Base-by-base conservation (phyloP, 768 basidiomycete species). In the Mycena rosella region DNA sequence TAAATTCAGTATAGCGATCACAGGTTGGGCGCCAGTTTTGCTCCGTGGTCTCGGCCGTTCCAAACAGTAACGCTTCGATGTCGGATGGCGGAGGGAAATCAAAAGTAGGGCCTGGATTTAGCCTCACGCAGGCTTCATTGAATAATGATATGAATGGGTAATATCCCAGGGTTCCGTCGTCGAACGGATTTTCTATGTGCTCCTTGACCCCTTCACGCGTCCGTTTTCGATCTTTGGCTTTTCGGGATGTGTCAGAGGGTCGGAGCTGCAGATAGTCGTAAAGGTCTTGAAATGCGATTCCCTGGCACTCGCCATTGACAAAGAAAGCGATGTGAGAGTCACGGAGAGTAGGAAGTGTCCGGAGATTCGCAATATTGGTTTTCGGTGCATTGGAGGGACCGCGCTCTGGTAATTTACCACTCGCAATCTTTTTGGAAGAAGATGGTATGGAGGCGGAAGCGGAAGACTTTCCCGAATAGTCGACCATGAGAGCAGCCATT, bases 81-180 rank as follows among this genome's bases (percentile, higher is more conserved):
- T 96, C 91, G 10, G 84, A 79, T 2, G 94, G 94, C 3, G 96
- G 96, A 1, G 93, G 87, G 72, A 86, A 93, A 10, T 88, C 86
- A 73, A 96, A 99, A 67, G 91, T 77, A 0, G 98, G 98, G 0
- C 98, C 98, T 20, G 96, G 89, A 75, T 99, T 98, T 63, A 97
- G 84, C 52, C 78, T 85, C 15, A 96, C 92, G 65, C 89, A 88
- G 0, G 95, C 97, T 66, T 92, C 91, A 74, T 96, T 96, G 83
- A 95, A 99, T 40, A 97, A 83, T 5, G 95, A 97, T 70, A 98
- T 88, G 81, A 98, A 91, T 0, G 97, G 96, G 77, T 96, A 99
- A 79, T 99, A 99, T 1, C 98, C 98, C 8, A 98, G 81, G 22
- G 92, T 90, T 22, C 97, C 98, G 77, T 99, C 98, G 77, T 99